Base-by-base conservation (phyloP, 1,139 yeast genomes). In the Torulaspora globosa region DNA sequence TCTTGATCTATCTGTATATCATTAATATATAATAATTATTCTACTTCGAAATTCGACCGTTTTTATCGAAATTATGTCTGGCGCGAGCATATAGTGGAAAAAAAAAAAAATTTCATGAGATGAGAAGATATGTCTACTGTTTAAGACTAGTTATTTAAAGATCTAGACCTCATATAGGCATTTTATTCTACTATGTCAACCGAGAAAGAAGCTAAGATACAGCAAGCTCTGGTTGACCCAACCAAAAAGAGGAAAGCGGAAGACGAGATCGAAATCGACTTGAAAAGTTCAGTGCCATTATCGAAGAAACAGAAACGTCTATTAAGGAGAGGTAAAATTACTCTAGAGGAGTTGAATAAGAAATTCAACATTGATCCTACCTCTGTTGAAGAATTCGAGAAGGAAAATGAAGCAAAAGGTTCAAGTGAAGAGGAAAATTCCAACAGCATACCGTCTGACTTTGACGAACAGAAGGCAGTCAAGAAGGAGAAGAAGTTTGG, bases 271-370 rank as follows among this genome's bases (percentile, higher is more conserved):
- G 95, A 84, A 60, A 87, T 92, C 54, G 92, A 89, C 61, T 72
- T 92, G 47, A 71, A 75, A 24, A 85, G 81, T 37, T 82, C 88
- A 3, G 78, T 84, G 6, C 97, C 98, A 0, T 72, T 90, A 43
- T 89, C 97, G 14, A 89, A 87, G 68, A 92, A 92, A 63, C 96
- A 92, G 68, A 83, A 84, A 59, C 85, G 98, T 70, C 72, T 84
- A 56, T 70, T 86, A 57, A 90, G 94, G 67, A 68, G 73, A 58
- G 92, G 92, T 31, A 84, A 84, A 61, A 70, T 81, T 45, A 77
- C 83, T 43, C 58, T 79, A 39, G 82, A 76, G 33, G 81, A 79
- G 57, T 60, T 82, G 34, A 78, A 77, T 46, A 69, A 70, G 46
- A 77, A 79, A 57, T 64, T 55, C 37, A 62, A 63, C 44, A 56